phyloP scores from a whole-genome alignment of 192 early-diverging fungal genomes.

The Linnemannia zychae region DNA sequence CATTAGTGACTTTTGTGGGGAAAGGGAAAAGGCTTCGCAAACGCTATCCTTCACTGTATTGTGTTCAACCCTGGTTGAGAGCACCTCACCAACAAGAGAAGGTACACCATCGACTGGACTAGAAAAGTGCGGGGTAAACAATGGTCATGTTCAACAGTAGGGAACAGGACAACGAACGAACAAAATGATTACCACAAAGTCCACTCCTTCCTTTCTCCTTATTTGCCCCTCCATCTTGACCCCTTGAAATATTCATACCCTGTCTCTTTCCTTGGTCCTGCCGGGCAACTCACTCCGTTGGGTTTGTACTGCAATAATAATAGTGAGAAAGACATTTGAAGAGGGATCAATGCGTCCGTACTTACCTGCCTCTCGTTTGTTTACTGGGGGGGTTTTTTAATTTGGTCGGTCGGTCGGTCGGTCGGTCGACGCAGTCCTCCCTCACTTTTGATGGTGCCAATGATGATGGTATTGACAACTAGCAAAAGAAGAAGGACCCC shows the following conservation, averaged over 20 bases:
- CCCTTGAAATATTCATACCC: neutral
- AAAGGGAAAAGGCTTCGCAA: neutral
- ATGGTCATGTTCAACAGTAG: too few relatives aligned
- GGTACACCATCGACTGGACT: too few relatives aligned
- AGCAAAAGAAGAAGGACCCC: too few relatives aligned
- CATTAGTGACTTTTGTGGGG: neutral
- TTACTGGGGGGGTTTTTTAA: too few relatives aligned
- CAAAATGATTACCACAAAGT: too few relatives aligned
- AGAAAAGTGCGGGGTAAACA: too few relatives aligned
- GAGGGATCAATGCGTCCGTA: neutral
- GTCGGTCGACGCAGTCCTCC: neutral
- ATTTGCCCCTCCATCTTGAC: neutral
- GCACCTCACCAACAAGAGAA: too few relatives aligned
- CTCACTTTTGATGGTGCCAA: neutral
- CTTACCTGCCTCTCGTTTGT: neutral
- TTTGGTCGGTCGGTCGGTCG: too few relatives aligned
- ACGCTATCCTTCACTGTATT: neutral
- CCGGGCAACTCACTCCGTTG: conserved; percentile 7
- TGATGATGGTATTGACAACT: neutral
- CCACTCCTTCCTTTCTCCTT: neutral
- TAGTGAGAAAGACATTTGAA: neutral
- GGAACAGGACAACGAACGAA: too few relatives aligned
- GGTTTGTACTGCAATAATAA: neutral
- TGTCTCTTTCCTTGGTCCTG: neutral
- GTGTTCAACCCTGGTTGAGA: neutral